Conservation (phyloP, 306 rosid species). For the Rosa multiflora region DNA sequence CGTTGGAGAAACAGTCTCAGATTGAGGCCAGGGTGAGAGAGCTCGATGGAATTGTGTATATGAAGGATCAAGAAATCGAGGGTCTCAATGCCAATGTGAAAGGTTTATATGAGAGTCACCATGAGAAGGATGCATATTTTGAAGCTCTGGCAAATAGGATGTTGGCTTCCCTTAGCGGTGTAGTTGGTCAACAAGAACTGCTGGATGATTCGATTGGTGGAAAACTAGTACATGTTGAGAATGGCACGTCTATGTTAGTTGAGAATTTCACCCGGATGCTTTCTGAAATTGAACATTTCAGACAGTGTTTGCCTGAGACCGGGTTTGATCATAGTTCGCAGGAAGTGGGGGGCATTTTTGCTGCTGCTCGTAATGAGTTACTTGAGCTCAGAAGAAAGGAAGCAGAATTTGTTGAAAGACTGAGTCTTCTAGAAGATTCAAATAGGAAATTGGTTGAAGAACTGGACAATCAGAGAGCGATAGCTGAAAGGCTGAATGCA, state of each 20-base stretch:
- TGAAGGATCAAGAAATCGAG: slow-evolving; percentile 72
- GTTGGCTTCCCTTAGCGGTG: slow-evolving; percentile 52
- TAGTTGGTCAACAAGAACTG: slow-evolving; percentile 48
- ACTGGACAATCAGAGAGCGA: slow-evolving; percentile 53
- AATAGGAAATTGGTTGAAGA: slow-evolving; percentile 59
- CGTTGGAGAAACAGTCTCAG: slow-evolving; percentile 44
- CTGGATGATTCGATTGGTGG: slow-evolving; percentile 49
- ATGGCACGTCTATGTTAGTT: slow-evolving; percentile 47
- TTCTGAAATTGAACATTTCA: slow-evolving; percentile 62
- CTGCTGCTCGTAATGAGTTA: slow-evolving; percentile 55
- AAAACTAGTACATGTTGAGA: slow-evolving; percentile 55
- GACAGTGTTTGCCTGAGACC: slow-evolving; percentile 47
- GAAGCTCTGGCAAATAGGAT: slow-evolving; percentile 50
- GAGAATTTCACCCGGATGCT: slow-evolving; percentile 57
- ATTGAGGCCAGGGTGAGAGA: slow-evolving; percentile 40
- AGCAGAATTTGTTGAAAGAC: slow-evolving; percentile 45
- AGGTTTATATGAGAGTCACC: slow-evolving; percentile 34
- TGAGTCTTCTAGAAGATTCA: slow-evolving; percentile 57
- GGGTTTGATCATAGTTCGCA: slow-evolving; percentile 40
- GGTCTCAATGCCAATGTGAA: slow-evolving; percentile 52
- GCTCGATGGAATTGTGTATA: slow-evolving; percentile 40
- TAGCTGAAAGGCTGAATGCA: slow-evolving; percentile 43
- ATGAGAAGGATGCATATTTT: slow-evolving; percentile 41
- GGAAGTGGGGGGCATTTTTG: slow-evolving; percentile 45
- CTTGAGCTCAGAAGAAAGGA: slow-evolving; percentile 68